Conservation (phyloP, 768 basidiomycete genomes). For the Phlegmacium glaucopus region DNA sequence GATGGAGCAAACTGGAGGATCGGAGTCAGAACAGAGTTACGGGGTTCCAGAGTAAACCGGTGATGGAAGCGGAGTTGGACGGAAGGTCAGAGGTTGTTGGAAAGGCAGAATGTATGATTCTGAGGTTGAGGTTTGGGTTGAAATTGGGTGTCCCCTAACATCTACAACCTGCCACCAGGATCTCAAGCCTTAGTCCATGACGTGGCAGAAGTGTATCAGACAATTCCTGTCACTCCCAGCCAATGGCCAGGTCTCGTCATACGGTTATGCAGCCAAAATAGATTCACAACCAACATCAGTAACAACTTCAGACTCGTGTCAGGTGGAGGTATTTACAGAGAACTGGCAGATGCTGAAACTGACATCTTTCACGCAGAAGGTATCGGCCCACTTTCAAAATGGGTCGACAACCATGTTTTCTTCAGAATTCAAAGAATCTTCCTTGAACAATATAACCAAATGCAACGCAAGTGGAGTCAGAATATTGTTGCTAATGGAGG, state of each 20-base stretch:
- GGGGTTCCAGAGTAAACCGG: no score
- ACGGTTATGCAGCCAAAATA: constrained; percentile 6
- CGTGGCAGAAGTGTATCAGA: constrained; percentile 36
- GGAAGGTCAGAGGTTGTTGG: no score
- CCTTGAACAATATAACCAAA: constrained; percentile 24
- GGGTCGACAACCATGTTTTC: constrained; percentile 33
- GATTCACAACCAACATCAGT: constrained; percentile 21
- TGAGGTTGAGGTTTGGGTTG: no score
- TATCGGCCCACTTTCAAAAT: constrained; percentile 26
- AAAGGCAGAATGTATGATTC: no score
- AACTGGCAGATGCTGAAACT: constrained; percentile 13
- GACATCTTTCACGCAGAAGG: constrained; percentile 22
- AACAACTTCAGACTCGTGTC: constrained; percentile 20
- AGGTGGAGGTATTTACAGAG: constrained; percentile 22
- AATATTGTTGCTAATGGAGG: constrained; percentile 12
- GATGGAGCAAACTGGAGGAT: no score
- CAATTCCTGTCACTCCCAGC: constrained; percentile 20
- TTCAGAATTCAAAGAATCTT: constrained; percentile 17
- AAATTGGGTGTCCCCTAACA: no score
- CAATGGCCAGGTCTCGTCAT: constrained; percentile 37
- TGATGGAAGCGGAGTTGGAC: no score
- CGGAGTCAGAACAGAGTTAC: no score
- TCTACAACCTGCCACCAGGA: constrained; percentile 34
- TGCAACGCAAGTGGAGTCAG: constrained; percentile 4
- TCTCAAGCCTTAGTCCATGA: constrained; percentile 35